A percentile compares a stretch with the other conserved stretches of the same genome.
These are phyloP conservation scores for Plasmodium berghei DNA, from an alignment of 169 alveolate species.

Conservation along the genomic window DNA sequence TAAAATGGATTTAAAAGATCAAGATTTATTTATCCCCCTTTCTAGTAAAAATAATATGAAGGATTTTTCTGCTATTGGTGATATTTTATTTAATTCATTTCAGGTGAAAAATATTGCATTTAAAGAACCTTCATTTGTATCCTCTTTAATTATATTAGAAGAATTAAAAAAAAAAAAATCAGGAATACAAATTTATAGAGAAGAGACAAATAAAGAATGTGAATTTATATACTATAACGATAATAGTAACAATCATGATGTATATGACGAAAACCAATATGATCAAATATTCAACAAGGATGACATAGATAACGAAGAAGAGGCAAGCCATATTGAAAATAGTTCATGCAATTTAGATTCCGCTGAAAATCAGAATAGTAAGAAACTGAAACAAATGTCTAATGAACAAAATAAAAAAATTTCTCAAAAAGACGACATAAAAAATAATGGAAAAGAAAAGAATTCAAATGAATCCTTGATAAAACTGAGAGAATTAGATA, in stretches of 20 bases:
- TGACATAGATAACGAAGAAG: background rate
- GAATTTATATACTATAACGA: background rate
- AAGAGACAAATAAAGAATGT: background rate
- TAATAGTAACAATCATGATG: background rate
- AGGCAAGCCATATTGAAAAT: background rate
- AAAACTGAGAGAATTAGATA: constrained; percentile 14
- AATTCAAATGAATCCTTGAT: constrained; percentile 33
- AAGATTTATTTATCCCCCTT: constrained; percentile 68
- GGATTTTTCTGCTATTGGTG: constrained; percentile 67
- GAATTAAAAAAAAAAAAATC: constrained; percentile 24
- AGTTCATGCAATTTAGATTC: background rate
- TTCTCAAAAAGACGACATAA: background rate
- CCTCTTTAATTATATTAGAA: constrained; percentile 50
- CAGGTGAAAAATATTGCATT: constrained; percentile 49
- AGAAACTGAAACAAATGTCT: background rate
- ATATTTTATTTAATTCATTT: constrained; percentile 67
- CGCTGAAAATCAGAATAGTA: background rate
- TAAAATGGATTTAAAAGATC: constrained; percentile 68
- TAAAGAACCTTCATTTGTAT: constrained; percentile 63
- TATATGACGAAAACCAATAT: background rate
- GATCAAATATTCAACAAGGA: constrained; percentile 5
- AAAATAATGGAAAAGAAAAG: constrained; percentile 5
- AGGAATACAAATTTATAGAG: constrained; percentile 19
- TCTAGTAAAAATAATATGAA: constrained; percentile 49
- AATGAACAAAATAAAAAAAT: background rate